A percentile compares a stretch with the other conserved stretches of the same genome.
These are phyloP conservation scores for Xylariaceae sp. DNA, from an alignment of 2,329 filamentous ascomycete genomes.

Conservation along the genomic window DNA sequence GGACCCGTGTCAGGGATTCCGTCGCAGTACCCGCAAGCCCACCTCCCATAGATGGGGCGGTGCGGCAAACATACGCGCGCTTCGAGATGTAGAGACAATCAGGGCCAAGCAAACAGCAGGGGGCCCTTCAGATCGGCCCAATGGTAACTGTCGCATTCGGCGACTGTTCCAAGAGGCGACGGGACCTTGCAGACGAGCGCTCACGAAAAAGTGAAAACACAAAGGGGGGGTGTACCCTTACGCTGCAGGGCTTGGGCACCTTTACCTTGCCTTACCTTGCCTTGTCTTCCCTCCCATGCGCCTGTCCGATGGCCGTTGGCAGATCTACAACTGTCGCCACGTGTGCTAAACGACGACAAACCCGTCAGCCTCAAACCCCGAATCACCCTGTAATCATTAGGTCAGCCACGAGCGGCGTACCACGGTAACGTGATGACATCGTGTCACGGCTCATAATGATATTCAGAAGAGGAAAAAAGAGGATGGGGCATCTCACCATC, in stretches of 20 bases:
- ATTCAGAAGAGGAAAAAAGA: neutral
- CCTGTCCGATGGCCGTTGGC: constrained; percentile 11
- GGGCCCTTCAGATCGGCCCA: constrained; percentile 9
- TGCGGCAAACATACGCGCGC: constrained; percentile 14
- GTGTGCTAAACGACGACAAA: constrained; percentile 16
- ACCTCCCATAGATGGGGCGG: neutral
- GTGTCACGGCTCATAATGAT: constrained; percentile 1
- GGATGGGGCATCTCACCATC: constrained; percentile 11
- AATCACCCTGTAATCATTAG: neutral
- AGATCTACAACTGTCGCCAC: constrained; percentile 26
- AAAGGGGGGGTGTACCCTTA: constrained; percentile 18
- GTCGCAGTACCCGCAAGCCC: neutral
- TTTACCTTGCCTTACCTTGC: constrained; percentile 24
- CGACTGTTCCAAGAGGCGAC: constrained; percentile 25
- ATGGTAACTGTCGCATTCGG: constrained; percentile 17
- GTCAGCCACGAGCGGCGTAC: neutral
- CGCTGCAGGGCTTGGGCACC: constrained; percentile 27
- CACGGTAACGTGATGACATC: constrained; percentile 1
- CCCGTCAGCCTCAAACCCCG: constrained; percentile 1
- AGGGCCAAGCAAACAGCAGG: constrained; percentile 7
- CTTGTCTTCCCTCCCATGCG: neutral
- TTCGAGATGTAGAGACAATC: constrained; percentile 4
- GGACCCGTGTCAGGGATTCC: neutral
- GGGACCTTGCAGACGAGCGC: constrained; percentile 30
- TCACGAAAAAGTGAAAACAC: constrained; percentile 17